These are phyloP conservation scores for Skeletonema marinoi DNA, from an alignment of 108 stramenopile species.

Conservation along the genomic window DNA sequence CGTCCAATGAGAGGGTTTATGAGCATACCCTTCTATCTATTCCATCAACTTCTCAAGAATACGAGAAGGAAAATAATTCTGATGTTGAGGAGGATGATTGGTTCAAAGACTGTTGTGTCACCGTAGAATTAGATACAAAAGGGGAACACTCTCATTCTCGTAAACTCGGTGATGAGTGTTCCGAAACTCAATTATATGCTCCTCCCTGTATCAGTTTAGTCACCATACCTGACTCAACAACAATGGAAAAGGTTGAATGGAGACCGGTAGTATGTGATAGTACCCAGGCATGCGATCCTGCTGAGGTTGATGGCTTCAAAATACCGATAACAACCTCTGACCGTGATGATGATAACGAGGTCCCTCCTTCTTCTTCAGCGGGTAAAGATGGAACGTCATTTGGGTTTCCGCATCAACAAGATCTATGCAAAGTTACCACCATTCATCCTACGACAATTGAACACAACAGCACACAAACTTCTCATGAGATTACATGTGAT, in stretches of 20 bases:
- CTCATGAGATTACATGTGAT: conserved; percentile 17
- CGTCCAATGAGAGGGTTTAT: conserved; percentile 5
- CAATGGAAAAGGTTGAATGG: background rate
- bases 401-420: conserved; percentile 25
- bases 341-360: background rate
- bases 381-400: background rate
- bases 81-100: background rate
- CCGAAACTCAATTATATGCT: background rate
- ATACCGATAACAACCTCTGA: background rate
- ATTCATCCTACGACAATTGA: conserved; percentile 2
- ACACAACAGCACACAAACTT: background rate
- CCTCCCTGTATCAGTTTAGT: conserved; percentile 15
- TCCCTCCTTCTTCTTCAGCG: background rate
- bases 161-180: background rate
- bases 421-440: conserved; percentile 7
- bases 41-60: background rate
- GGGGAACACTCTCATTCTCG: background rate
- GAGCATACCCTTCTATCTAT: conserved; percentile 11
- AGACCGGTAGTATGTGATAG: background rate
- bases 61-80: background rate
- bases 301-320: background rate
- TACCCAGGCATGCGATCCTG: background rate
- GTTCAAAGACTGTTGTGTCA: background rate
- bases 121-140: background rate
- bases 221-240: background rate